phyloP scores from a whole-genome alignment of 768 basidiomycete genomes.

The Paxillus involutus region DNA sequence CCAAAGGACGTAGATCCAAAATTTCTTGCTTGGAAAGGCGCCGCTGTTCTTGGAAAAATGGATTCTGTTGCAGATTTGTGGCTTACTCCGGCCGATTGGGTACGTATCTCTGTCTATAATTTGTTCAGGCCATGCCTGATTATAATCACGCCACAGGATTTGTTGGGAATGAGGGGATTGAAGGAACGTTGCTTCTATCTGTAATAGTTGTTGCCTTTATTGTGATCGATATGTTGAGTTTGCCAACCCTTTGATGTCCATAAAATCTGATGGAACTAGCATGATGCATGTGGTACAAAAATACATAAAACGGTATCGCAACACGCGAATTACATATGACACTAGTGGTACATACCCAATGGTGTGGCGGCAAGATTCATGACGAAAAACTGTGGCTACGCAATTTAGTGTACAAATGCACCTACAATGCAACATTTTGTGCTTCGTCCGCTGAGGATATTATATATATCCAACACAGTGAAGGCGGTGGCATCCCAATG shows the following conservation, averaged over 20 bases:
- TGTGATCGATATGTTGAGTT: background rate
- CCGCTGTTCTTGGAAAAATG: conserved; percentile 87
- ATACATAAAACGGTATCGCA: too few species aligned
- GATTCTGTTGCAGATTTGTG: conserved; percentile 89
- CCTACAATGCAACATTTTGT: conserved; percentile 1
- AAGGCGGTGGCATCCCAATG: conserved; percentile 8
- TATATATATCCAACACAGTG: conserved; percentile 18
- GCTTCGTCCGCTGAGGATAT: conserved; percentile 11
- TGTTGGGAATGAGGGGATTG: conserved; percentile 76
- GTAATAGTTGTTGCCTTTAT: conserved; percentile 28
- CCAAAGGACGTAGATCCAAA: conserved; percentile 91
- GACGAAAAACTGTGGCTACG: too few species aligned
- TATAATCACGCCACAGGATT: conserved; percentile 46
- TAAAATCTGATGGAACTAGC: background rate
- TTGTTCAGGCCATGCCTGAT: conserved; percentile 5
- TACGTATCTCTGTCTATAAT: conserved; percentile 33
- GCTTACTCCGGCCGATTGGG: conserved; percentile 88
- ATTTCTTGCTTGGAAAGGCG: conserved; percentile 94
- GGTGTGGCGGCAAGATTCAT: too few species aligned
- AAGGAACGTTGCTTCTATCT: conserved; percentile 84
- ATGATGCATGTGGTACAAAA: background rate
- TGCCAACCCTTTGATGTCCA: background rate
- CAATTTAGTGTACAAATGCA: background rate
- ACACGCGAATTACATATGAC: too few species aligned
- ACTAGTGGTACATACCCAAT: too few species aligned